Evolutionary conservation across 257 asterid genomes (phyloP).

Genomic region (Plantago elongata): DNA sequence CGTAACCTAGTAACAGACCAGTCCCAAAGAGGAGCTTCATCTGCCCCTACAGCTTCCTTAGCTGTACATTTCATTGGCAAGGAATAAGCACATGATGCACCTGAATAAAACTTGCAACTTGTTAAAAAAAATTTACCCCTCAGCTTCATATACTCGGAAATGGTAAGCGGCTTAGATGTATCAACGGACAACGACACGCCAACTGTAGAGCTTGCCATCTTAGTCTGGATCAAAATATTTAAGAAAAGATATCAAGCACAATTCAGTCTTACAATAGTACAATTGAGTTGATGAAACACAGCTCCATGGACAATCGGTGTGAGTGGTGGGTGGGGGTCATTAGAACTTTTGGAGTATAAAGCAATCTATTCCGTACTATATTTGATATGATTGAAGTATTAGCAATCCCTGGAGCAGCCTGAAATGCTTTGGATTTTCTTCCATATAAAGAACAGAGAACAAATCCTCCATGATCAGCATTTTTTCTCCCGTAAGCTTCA

Average conservation of each 20-base stretch:
- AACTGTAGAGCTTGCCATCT: slow-evolving; percentile 82
- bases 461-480: slow-evolving; percentile 68
- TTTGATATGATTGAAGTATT: slow-evolving; percentile 58
- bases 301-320: not conserved
- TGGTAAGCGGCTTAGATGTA: slow-evolving; percentile 64
- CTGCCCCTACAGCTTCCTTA: slow-evolving; percentile 95
- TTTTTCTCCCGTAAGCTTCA: slow-evolving; percentile 83
- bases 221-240: slow-evolving; percentile 54
- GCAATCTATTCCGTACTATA: slow-evolving; percentile 45
- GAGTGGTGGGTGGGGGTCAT: no score
- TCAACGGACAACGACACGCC: slow-evolving; percentile 77
- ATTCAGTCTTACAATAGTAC: slow-evolving; percentile 10
- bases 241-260: slow-evolving; percentile 17
- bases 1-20: slow-evolving; percentile 97
- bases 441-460: slow-evolving; percentile 91
- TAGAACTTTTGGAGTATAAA: slow-evolving; percentile 35
- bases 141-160: slow-evolving; percentile 65
- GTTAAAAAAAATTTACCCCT: slow-evolving; percentile 60
- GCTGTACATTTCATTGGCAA: slow-evolving; percentile 43
- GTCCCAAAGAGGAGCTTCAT: slow-evolving; percentile 91
- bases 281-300: slow-evolving; percentile 13
- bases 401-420: slow-evolving; percentile 92
- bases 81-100: slow-evolving; percentile 11
- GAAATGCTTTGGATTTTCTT: slow-evolving; percentile 97
- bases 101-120: slow-evolving; percentile 3